Base-by-base conservation (phyloP, 225 moss, liverwort and hornwort genomes). In the Anthoceros angustus region DNA sequence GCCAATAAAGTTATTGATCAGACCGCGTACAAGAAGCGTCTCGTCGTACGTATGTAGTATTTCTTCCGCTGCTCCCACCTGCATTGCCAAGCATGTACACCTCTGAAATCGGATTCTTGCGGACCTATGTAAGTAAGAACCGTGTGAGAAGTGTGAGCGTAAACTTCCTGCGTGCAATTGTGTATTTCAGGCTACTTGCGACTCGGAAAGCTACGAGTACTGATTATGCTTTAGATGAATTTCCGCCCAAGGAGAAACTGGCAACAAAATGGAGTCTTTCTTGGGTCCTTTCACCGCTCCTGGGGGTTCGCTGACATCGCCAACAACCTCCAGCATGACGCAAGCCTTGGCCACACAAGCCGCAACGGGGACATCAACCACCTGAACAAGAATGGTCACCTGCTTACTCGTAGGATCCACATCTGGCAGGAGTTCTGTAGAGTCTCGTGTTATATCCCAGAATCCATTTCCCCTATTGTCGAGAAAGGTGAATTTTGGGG, bases 261-360 rank as follows among this genome's bases (percentile, higher is more conserved):
- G 55, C 23, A 55, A 15, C 16, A 55, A 20, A 20, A 55, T 18
- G 14, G 55, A 55, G 55, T 55, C 55, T 7, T 20, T 55, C 69
- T 66, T 80, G 2, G 85, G 85, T 42, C 79, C 82, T 42, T 77
- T 77, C 23, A 20, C 63, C 1, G 43, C 41, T 23, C n/a, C 5
- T 21, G 15, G 0, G 11, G 63, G 66, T 10, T 5, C 40, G 10
- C 45, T 46, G 39, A 26, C 42, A 10, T 69, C 32, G 41, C 39
- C 48, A 21, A 71, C 63, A 40, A 72, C 77, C 64, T 80, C 85
- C 64, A 82, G 63, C 24, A 85, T 75, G 61, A 82, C 25, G 64
- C 82, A 79, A n/a, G 82, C 26, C 66, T 77, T 82, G 61, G 72
- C 70, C 6, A 82, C 70, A 61, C 85, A 77, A 0, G 76, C 72